phyloP scores from a whole-genome alignment of 345 rosid species.

The Pistacia vera region DNA sequence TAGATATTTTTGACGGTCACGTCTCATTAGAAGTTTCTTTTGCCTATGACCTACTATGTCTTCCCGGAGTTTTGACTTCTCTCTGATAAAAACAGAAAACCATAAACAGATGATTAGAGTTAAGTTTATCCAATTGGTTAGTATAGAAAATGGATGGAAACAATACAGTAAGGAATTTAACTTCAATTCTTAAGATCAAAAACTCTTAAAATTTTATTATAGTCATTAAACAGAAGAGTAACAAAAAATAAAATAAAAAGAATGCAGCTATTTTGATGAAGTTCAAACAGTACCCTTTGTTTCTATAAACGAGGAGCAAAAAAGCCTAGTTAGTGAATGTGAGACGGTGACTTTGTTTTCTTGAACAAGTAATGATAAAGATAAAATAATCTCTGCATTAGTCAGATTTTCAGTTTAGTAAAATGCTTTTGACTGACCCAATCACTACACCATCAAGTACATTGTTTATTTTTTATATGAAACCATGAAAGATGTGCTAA shows the following conservation, averaged over 20 bases:
- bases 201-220: background rate
- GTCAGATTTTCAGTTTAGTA: background rate
- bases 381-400: background rate
- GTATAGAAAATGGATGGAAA: background rate
- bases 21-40: constrained; percentile 63
- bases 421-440: background rate
- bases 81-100: constrained; percentile 38
- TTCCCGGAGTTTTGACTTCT: constrained; percentile 64
- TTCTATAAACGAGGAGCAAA: background rate
- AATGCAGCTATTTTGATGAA: constrained; percentile 2
- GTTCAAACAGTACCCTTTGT: background rate
- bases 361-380: background rate
- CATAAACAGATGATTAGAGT: background rate
- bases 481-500: no score
- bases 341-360: background rate
- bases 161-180: background rate
- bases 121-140: background rate
- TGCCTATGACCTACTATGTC: constrained; percentile 64
- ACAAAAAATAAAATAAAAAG: background rate
- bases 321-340: background rate
- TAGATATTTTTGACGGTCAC: constrained; percentile 60
- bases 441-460: background rate
- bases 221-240: background rate
- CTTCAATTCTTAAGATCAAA: background rate
- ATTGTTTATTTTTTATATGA: no score